phyloP scores from a whole-genome alignment of 305 asterid species.

The Rubia tinctorum region DNA sequence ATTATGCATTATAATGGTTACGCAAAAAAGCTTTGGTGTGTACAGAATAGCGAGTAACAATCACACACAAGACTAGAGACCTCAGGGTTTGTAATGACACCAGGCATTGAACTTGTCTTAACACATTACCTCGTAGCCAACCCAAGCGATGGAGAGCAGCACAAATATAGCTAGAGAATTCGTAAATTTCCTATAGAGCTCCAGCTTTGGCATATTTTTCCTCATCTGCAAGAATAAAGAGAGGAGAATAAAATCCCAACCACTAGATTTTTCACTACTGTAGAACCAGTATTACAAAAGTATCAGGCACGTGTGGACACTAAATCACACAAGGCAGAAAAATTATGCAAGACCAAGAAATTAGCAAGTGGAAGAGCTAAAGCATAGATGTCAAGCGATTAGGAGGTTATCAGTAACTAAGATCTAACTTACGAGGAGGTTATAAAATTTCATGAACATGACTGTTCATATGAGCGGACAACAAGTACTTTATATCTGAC shows the following conservation, averaged over 20 bases:
- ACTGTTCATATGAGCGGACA: background rate
- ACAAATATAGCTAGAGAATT: slow-evolving; percentile 36
- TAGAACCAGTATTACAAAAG: background rate
- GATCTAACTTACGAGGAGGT: background rate
- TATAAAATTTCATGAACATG: background rate
- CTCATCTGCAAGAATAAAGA: slow-evolving; percentile 23
- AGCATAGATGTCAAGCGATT: background rate
- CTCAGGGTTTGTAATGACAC: background rate
- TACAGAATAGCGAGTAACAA: background rate
- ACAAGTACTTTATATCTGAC: background rate
- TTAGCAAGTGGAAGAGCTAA: background rate
- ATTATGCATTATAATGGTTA: background rate
- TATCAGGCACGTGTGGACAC: background rate
- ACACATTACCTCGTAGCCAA: slow-evolving; percentile 33
- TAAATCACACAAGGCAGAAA: background rate
- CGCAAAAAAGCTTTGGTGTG: background rate
- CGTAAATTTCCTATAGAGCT: slow-evolving; percentile 37
- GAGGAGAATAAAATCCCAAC: background rate
- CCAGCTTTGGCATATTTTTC: slow-evolving; percentile 29
- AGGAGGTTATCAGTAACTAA: background rate
- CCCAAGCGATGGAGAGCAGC: slow-evolving; percentile 39
- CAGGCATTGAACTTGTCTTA: background rate
- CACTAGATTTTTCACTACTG: background rate
- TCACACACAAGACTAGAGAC: background rate
- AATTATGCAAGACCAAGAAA: background rate